Percentiles rank a stretch among this genome's conserved stretches.
Evolutionary conservation across 768 basidiomycete genomes (phyloP).

Genomic region (Exidia glandulosa): DNA sequence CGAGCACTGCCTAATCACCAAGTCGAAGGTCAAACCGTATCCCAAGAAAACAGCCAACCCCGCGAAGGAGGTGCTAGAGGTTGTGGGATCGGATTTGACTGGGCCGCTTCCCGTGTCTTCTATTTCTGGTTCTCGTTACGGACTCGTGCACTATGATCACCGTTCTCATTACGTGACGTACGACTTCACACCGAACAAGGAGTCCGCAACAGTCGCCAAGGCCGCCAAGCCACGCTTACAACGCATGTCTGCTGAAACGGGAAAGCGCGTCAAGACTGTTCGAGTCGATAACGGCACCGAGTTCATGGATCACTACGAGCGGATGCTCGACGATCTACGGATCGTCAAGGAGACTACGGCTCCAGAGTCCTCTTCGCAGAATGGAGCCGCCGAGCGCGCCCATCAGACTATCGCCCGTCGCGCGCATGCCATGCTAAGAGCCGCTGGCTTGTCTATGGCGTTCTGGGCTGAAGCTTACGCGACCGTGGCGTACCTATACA

Average conservation of each 20-base stretch:
- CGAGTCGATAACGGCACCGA: conserved; percentile 7
- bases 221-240: neutral
- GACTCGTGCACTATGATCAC: neutral
- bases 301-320: neutral
- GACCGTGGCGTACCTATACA: conserved; percentile 1
- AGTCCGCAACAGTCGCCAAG: neutral
- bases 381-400: conserved; percentile 12
- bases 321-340: neutral
- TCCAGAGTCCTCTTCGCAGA: conserved; percentile 13
- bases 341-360: neutral
- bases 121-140: neutral
- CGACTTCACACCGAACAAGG: neutral
- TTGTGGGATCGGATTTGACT: neutral
- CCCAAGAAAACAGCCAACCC: neutral
- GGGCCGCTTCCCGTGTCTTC: neutral
- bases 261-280: neutral
- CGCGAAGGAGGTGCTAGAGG: neutral
- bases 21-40: neutral
- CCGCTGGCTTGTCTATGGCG: neutral
- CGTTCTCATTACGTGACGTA: neutral
- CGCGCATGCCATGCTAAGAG: conserved; percentile 8
- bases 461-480: conserved; percentile 11
- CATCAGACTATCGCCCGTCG: conserved; percentile 10
- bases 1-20: neutral
- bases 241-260: no score